A percentile compares a stretch with the other conserved stretches of the same genome.
These are phyloP conservation scores for Escallonia herrerae DNA, from an alignment of 129 eudicot species.

Conservation along the genomic window DNA sequence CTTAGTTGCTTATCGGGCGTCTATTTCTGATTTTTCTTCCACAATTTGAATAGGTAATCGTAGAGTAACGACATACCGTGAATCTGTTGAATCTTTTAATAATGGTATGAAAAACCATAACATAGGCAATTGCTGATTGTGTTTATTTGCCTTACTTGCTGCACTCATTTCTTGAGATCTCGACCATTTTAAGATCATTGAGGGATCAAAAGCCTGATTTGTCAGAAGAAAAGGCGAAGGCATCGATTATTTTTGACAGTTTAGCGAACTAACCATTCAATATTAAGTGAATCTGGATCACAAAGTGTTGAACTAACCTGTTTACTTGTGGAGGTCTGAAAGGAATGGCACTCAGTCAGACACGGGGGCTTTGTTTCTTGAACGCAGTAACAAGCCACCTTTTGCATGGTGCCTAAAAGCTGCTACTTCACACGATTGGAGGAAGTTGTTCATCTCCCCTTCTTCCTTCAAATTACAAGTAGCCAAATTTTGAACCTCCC, in stretches of 20 bases:
- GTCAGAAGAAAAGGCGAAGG: too few species aligned
- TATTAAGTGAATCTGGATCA: neutral
- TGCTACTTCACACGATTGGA: conserved; percentile 42
- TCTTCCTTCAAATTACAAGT: conserved; percentile 26
- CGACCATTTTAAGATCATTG: neutral
- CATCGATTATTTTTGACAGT: too few species aligned
- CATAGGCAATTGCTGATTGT: neutral
- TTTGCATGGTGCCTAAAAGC: conserved; percentile 40
- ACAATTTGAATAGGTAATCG: too few species aligned
- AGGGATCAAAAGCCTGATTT: too few species aligned
- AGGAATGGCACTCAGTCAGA: conserved; percentile 32
- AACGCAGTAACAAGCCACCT: conserved; percentile 20
- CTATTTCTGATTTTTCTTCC: too few species aligned
- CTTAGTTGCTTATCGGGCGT: neutral
- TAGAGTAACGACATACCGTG: too few species aligned
- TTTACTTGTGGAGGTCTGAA: neutral
- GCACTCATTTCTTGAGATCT: neutral
- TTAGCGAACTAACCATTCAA: too few species aligned
- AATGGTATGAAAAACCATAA: too few species aligned
- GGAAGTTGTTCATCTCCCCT: conserved; percentile 2
- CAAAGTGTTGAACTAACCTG: neutral
- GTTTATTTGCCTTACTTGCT: neutral
- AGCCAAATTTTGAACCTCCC: conserved; percentile 7
- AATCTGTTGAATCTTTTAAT: too few species aligned
- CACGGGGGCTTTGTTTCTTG: conserved; percentile 27